phyloP scores from a whole-genome alignment of 1,284 basidiomycete species.

The Volvariella surrecta region DNA sequence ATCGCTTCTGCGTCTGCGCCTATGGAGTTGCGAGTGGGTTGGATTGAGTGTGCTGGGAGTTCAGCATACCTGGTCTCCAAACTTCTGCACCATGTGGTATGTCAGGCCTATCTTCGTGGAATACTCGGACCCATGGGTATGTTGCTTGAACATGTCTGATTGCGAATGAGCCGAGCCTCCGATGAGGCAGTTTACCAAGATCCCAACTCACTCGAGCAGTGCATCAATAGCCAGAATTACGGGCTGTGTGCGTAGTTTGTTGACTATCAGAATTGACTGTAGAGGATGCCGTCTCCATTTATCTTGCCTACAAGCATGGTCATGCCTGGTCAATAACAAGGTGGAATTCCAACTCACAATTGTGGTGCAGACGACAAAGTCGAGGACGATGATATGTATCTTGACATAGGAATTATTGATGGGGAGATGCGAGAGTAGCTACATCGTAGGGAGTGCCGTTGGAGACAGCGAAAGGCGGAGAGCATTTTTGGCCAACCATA shows the following conservation, averaged over 20 bases:
- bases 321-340: too few relatives aligned
- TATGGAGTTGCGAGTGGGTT: conserved; percentile 15
- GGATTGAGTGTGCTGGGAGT: conserved; percentile 1
- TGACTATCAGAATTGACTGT: conserved; percentile 59
- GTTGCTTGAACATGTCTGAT: conserved; percentile 51
- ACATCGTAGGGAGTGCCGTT: conserved; percentile 1
- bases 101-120: conserved; percentile 65
- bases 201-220: conserved; percentile 42
- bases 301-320: conserved; percentile 13
- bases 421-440: conserved; percentile 9
- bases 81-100: conserved; percentile 56
- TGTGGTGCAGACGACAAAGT: neutral
- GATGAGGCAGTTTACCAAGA: conserved; percentile 14
- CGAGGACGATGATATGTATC: neutral
- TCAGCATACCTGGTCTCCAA: conserved; percentile 48
- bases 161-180: conserved; percentile 3
- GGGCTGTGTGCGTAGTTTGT: conserved; percentile 67
- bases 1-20: conserved; percentile 50
- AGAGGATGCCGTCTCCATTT: conserved; percentile 29
- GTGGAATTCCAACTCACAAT: too few relatives aligned
- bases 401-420: neutral
- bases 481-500: conserved; percentile 1
- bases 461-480: neutral
- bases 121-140: conserved; percentile 69
- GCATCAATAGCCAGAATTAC: conserved; percentile 68